Base-by-base conservation (phyloP, 352 stramenopile genomes). In the Globisporangium takayamanum region DNA sequence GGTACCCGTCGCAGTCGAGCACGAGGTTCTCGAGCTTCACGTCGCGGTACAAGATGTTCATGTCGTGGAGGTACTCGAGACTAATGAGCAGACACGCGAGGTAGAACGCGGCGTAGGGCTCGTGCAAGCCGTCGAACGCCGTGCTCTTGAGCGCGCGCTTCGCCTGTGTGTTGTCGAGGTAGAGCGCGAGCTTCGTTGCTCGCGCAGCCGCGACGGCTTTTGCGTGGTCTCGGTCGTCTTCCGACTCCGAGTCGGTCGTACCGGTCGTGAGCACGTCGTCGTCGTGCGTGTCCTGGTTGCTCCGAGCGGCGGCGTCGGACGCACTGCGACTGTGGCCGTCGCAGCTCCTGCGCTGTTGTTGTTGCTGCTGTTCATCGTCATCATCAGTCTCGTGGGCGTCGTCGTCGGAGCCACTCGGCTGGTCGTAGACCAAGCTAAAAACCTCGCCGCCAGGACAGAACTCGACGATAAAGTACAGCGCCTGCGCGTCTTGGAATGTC, bases 21-120 rank as follows among this genome's bases (percentile, higher is more conserved):
- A 96, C 76, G 12, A 96, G 60, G 62, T 96, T 97, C 64, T 97
- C 88, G 10, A 90, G 77, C 66, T 97, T 97, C n/a, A 97, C 65
- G 63, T 96, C 89, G 10, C 88, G 84, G 55, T 96, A 96, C 30
- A 95, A 69, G 62, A 90, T 68, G 22, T 70, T 73, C 37, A 83
- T 59, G 10, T 63, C 70, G 60, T 95, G 85, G 20, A 95, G 65
- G 45, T 92, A 93, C 66, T 85, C 70, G 36, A 92, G 64, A 12
- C 75, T 88, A 46, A 76, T 74, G 18, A 87, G 63, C 57, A 98
- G 94, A 62, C 96, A 95, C 3, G 80, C 81, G 7, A 94, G 70
- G 59, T 98, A 98, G 66, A 98, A 98, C 20, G 73, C 70, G 0
- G 78, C 74, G 50, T 80, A 67, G 45, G 84, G 64, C 45, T 88